Base-by-base conservation (phyloP, 805 yeast species). In the Cyberlindnera saturnus region DNA sequence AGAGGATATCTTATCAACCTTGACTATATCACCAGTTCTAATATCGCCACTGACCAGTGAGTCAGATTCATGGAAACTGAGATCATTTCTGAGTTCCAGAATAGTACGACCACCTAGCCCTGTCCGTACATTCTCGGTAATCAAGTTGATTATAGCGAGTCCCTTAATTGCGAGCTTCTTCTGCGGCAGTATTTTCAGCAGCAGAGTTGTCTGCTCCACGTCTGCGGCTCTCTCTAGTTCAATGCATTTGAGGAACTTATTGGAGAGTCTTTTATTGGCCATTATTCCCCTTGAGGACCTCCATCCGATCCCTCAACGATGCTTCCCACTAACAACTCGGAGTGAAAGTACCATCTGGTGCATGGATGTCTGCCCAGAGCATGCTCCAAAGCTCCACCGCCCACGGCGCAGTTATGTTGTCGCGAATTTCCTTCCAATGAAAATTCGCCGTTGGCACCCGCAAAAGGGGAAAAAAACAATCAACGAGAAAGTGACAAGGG, bases 71-170 rank as follows among this genome's bases (percentile, higher is more conserved):
- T 65, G 65, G 20, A 56, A 60, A 52, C 59, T 74, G 0, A 81
- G 66, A 48, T 85, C 91, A 26, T 69, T 64, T 15, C 54, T 67
- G 41, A 91, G 62, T 49, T 87, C 95, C 13, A 87, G 52, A 5
- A 82, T 67, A 1, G 79, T 67, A 45, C 81, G 77, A 2, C 96
- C 96, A 14, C 87, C 95, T 9, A 87, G 64, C 0, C 96, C 95
- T 0, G 90, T 83, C 43, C 83, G 69, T 3, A 85, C 63, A 43
- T 79, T 77, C n/a, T 73, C 71, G 13, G 83, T 65, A 0, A 65
- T 59, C 38, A 91, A 66, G 60, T 89, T 86, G 38, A 80, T 60
- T 5, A 87, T 67, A 0, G 97, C 97, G 20, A 86, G 66, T 0
- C 96, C 97, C 41, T 76, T 70, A 10, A 68, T 63, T 0, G 83